Evolutionary conservation across 257 asterid genomes (phyloP).

Genomic region (Jacaranda copaia): DNA sequence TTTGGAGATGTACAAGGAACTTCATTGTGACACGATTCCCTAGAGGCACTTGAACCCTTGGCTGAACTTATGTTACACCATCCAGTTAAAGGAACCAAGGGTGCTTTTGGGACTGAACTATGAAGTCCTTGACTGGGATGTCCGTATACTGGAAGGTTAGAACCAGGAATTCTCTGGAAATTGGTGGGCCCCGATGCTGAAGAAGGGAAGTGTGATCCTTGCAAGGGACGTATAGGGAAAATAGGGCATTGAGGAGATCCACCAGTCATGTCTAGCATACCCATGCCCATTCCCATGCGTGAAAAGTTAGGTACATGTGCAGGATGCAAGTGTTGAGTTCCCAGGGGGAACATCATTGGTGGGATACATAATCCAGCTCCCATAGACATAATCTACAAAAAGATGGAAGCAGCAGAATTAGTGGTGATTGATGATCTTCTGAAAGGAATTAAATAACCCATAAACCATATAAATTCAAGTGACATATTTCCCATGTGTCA

Average conservation of each 20-base stretch:
- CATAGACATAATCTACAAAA: slow-evolving; percentile 84
- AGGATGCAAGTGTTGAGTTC: slow-evolving; percentile 60
- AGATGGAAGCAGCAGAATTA: background rate
- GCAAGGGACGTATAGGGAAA: slow-evolving; percentile 52
- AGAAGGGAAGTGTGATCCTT: slow-evolving; percentile 54
- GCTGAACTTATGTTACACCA: slow-evolving; percentile 42
- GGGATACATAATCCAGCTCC: slow-evolving; percentile 80
- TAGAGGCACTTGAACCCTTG: slow-evolving; percentile 32
- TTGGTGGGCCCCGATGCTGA: slow-evolving; percentile 46
- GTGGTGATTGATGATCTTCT: background rate
- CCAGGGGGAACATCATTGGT: slow-evolving; percentile 67
- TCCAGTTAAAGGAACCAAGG: slow-evolving; percentile 49
- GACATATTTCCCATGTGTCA: background rate
- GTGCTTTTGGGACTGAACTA: slow-evolving; percentile 45
- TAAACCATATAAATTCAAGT: background rate
- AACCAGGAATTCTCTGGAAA: slow-evolving; percentile 51
- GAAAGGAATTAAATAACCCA: background rate
- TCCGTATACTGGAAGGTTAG: slow-evolving; percentile 48
- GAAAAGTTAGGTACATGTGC: slow-evolving; percentile 66
- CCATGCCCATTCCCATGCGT: slow-evolving; percentile 60
- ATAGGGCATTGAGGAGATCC: slow-evolving; percentile 57
- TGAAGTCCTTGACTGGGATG: slow-evolving; percentile 59
- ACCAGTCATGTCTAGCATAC: slow-evolving; percentile 63
- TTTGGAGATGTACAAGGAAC: slow-evolving; percentile 39
- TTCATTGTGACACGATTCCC: slow-evolving; percentile 35